phyloP scores from a whole-genome alignment of 2,329 filamentous ascomycete genomes.

The Nigrograna mackinnonii region DNA sequence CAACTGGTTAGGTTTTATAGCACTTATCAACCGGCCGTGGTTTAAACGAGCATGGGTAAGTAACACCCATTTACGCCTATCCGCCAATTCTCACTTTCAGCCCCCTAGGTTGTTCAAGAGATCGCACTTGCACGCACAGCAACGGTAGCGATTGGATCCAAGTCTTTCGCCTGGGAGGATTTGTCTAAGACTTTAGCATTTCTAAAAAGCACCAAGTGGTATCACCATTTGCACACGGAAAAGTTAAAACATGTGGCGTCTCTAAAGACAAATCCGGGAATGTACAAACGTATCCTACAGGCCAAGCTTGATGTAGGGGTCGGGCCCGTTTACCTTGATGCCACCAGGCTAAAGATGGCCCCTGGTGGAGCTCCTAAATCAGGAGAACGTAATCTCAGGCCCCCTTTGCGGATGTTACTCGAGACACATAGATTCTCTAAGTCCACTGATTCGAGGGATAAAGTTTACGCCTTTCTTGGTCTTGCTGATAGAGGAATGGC shows the following conservation, averaged over 20 bases:
- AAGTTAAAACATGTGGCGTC: conserved; percentile 22
- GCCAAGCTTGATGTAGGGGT: conserved; percentile 20
- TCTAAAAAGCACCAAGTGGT: conserved; percentile 24
- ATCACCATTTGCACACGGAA: conserved; percentile 28
- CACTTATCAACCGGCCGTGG: conserved; percentile 29
- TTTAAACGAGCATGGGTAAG: conserved; percentile 31
- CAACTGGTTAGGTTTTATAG: conserved; percentile 31
- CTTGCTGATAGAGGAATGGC: conserved; percentile 18
- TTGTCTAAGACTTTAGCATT: conserved; percentile 25
- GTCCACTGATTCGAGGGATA: conserved; percentile 31
- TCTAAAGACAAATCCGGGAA: conserved; percentile 18
- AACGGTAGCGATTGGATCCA: conserved; percentile 19
- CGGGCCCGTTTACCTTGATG: conserved; percentile 25
- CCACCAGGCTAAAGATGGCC: conserved; percentile 16
- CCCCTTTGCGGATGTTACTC: conserved; percentile 20
- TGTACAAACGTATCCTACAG: conserved; percentile 21
- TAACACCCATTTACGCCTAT: background rate
- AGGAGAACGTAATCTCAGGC: conserved; percentile 2
- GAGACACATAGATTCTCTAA: conserved; percentile 26
- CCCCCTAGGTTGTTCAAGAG: conserved; percentile 27
- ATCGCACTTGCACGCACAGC: conserved; percentile 26
- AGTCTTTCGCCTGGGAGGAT: conserved; percentile 21
- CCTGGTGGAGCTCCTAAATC: conserved; percentile 1
- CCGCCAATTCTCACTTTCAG: background rate
- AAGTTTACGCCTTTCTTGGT: conserved; percentile 31